Conservation (phyloP, 352 stramenopile species). For the Pythium dissimile region DNA sequence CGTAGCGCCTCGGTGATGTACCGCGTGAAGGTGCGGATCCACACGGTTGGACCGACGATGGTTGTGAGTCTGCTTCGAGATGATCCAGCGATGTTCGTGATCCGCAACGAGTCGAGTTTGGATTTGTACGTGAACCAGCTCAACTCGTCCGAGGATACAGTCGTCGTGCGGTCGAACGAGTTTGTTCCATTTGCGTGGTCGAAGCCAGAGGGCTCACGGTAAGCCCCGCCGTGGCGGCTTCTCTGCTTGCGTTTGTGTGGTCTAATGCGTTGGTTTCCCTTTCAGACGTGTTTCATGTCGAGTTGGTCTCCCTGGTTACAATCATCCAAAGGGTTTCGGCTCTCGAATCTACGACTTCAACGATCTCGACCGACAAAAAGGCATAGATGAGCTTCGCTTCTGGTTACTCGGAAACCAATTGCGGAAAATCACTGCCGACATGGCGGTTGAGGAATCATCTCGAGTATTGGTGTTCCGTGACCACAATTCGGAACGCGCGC, state of each 20-base stretch:
- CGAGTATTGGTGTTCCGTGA: slow-evolving; percentile 80
- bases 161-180: slow-evolving; percentile 63
- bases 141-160: slow-evolving; percentile 55
- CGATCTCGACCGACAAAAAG: slow-evolving; percentile 74
- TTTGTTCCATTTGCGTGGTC: slow-evolving; percentile 82
- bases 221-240: slow-evolving; percentile 5
- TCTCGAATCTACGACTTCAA: slow-evolving; percentile 84
- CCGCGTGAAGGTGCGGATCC: slow-evolving; percentile 74
- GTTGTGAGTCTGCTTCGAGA: slow-evolving; percentile 75
- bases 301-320: slow-evolving; percentile 42
- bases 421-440: slow-evolving; percentile 64
- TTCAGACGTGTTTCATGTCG: slow-evolving; percentile 69
- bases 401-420: slow-evolving; percentile 69
- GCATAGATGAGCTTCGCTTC: slow-evolving; percentile 66
- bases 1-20: slow-evolving; percentile 50
- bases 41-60: slow-evolving; percentile 72
- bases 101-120: slow-evolving; percentile 76
- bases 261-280: slow-evolving; percentile 9
- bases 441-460: slow-evolving; percentile 74
- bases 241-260: not conserved
- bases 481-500: slow-evolving; percentile 43
- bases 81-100: slow-evolving; percentile 82
- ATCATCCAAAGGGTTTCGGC: slow-evolving; percentile 48
- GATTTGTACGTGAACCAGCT: slow-evolving; percentile 75
- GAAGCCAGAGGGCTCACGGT: slow-evolving; percentile 71